Percentiles rank a stretch among this genome's conserved stretches.
These are phyloP conservation scores for Cladosporium sp. DNA, from an alignment of 2,329 filamentous ascomycete genomes.

Conservation along the genomic window DNA sequence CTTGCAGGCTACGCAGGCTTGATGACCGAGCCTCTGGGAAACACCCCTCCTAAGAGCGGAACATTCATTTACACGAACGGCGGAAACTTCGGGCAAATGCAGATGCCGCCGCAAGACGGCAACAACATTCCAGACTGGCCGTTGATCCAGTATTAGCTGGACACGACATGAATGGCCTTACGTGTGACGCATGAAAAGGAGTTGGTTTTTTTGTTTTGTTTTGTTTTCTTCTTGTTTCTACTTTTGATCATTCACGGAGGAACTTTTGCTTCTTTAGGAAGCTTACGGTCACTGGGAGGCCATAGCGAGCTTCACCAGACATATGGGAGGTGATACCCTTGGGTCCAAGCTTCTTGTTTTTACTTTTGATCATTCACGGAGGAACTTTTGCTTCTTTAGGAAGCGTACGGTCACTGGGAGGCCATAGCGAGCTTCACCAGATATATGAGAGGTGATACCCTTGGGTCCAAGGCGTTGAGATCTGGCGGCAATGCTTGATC, in stretches of 20 bases:
- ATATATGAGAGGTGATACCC: constrained; percentile 6
- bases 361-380: neutral
- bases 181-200: neutral
- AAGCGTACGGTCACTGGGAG: neutral
- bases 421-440: neutral
- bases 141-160: constrained; percentile 19
- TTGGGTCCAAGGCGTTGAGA: constrained; percentile 8
- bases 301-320: neutral
- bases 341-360: neutral
- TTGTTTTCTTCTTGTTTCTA: neutral
- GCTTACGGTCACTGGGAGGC: neutral
- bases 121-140: constrained; percentile 22
- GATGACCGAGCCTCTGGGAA: constrained; percentile 5
- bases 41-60: neutral
- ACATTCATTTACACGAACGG: constrained; percentile 8
- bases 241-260: neutral
- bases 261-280: neutral
- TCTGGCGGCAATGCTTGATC: too few species aligned
- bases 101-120: constrained; percentile 18
- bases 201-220: neutral
- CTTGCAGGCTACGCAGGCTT: neutral
- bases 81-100: constrained; percentile 16
- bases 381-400: neutral
- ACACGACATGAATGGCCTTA: neutral
- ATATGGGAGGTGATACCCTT: constrained; percentile 7